These are phyloP conservation scores for Phytophthora aleatoria DNA, from an alignment of 352 stramenopile genomes.

Conservation along the genomic window DNA sequence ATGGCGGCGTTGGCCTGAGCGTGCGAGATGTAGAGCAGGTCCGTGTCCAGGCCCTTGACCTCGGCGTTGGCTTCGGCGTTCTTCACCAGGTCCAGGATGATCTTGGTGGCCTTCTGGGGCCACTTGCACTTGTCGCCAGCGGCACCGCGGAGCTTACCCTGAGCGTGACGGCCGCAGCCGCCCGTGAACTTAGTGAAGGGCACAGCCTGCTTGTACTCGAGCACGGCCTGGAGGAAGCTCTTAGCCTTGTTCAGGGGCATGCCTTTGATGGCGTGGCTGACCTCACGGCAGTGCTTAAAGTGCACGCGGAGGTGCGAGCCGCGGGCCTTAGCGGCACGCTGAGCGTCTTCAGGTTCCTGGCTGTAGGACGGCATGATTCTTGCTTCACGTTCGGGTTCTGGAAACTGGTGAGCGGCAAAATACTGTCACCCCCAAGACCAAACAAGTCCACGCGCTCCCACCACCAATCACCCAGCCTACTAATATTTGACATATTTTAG, in stretches of 20 bases:
- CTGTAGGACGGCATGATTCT: conserved; percentile 88
- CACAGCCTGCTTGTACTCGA: conserved; percentile 98
- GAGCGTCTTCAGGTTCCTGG: conserved; percentile 90
- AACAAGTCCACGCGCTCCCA: conserved; percentile 40
- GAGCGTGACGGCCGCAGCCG: conserved; percentile 97
- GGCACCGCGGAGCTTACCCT: conserved; percentile 95
- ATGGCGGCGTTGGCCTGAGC: conserved; percentile 98
- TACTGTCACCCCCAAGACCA: conserved; percentile 19
- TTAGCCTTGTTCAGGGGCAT: conserved; percentile 96
- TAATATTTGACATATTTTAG: conserved; percentile 22
- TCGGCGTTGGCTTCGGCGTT: conserved; percentile 99
- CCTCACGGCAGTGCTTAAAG: conserved; percentile 99
- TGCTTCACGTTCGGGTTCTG: conserved; percentile 86
- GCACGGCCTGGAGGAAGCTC: conserved; percentile 96
- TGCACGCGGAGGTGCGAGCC: conserved; percentile 98
- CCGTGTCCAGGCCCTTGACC: conserved; percentile 97
- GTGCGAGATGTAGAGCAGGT: conserved; percentile 97
- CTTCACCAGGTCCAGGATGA: conserved; percentile 98
- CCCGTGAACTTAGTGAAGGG: conserved; percentile 99
- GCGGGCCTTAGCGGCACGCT: conserved; percentile 93
- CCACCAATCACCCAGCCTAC: conserved; percentile 57
- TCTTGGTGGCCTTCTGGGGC: conserved; percentile 98
- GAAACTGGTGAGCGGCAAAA: conserved; percentile 49
- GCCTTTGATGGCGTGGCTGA: conserved; percentile 97
- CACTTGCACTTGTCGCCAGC: conserved; percentile 98